Base-by-base conservation (phyloP, 2,329 filamentous ascomycete species). In the Talaromyces sp. region DNA sequence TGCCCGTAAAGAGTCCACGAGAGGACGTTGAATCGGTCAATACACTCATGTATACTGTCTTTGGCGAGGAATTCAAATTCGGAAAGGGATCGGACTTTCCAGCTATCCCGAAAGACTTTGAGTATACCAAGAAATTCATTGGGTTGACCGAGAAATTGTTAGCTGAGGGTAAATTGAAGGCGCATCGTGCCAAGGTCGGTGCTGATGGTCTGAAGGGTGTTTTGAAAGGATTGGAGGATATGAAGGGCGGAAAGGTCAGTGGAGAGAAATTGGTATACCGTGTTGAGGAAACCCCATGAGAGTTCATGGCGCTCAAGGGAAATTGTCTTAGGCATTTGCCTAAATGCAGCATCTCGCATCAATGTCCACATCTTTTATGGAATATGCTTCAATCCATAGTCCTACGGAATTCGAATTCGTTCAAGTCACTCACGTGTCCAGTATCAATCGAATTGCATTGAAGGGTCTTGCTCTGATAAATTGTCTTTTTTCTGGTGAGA, bases 51-150 rank as follows among this genome's bases (percentile, higher is more conserved):
- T 63, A 69, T 71, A 31, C 67, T 71, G 19, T 45, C 17, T 6
- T 65, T 68, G 53, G 54, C 68, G 31, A n/a, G 67, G 68, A 67
- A 5, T 62, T 80, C 40, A 74, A 74, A 6, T 54, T 63, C 31
- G 61, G 61, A 43, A 22, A 34, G 3, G 19, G n/a, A 17, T 15
- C 31, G 1, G 19, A 43, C 6, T 22, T 63, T 13, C 61, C 61
- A 17, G 34, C 61, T 56, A 56, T 40, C 11, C 47, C 61, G 7
- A 36, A 63, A 22, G 61, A 63, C 7, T 43, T 29, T 13, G 61
- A 38, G 17, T 56, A 54, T 17, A 74, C 77, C 67, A 72, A 75
- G 68, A 67, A 82, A 69, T 67, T 83, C 54, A 72, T 70, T 7
- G 73, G 77, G 61, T 27, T 56, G 77, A 77, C 25, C 76, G 77